Conservation (phyloP, 169 alveolate genomes). For the Plasmodium chabaudi region DNA sequence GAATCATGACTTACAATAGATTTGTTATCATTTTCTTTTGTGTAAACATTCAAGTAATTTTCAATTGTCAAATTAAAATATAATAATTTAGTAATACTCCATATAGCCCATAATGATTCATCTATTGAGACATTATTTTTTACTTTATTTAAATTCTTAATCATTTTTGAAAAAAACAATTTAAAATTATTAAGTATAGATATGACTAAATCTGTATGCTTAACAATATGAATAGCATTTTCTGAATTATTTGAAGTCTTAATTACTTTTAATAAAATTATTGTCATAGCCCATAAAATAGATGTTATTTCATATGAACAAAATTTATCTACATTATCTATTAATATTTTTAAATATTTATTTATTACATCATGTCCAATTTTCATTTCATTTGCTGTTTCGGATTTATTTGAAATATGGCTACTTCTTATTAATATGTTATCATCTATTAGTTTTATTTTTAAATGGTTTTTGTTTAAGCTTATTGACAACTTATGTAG, state of each 20-base stretch:
- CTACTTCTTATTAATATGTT: slow-evolving; percentile 24
- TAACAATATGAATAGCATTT: not conserved
- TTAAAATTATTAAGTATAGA: slow-evolving; percentile 10
- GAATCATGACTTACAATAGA: not conserved
- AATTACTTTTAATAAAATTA: slow-evolving; percentile 14
- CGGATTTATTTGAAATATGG: not conserved
- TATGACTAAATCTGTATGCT: not conserved
- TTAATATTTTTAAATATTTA: slow-evolving; percentile 23
- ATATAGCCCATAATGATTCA: slow-evolving; percentile 63
- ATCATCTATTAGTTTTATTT: slow-evolving; percentile 17
- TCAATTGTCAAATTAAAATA: slow-evolving; percentile 22
- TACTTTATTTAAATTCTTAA: slow-evolving; percentile 17
- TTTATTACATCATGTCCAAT: slow-evolving; percentile 3
- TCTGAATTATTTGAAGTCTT: slow-evolving; percentile 20
- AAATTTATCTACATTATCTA: slow-evolving; percentile 29
- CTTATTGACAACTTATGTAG: slow-evolving; percentile 56
- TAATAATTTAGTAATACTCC: slow-evolving; percentile 51
- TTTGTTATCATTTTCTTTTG: not conserved
- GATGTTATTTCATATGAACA: slow-evolving; percentile 62
- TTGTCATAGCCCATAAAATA: slow-evolving; percentile 57
- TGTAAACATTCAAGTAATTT: not conserved
- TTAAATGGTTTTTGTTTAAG: slow-evolving; percentile 26
- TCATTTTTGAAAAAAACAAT: slow-evolving; percentile 25
- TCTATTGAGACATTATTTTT: slow-evolving; percentile 50
- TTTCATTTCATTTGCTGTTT: slow-evolving; percentile 28